phyloP scores from a whole-genome alignment of 345 rosid species.

The Euphorbia lathyris region DNA sequence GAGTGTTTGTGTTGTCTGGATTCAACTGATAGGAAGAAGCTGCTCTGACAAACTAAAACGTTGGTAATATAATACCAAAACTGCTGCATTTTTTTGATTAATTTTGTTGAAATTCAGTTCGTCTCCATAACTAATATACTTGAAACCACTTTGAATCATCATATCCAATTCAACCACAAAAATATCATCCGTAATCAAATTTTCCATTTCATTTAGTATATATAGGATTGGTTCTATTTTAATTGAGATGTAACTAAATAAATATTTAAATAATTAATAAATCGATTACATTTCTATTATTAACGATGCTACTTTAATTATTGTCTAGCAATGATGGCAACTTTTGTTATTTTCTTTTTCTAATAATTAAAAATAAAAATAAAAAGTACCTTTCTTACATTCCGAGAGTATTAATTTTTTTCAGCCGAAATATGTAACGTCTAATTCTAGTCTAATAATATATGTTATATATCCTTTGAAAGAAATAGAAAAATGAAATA shows the following conservation, averaged over 20 bases:
- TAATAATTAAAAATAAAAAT: no score
- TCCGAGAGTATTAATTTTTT: no score
- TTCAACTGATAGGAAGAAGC: slow-evolving; percentile 4
- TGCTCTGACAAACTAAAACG: neutral
- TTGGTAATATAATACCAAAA: neutral
- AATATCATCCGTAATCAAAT: neutral
- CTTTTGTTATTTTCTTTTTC: no score
- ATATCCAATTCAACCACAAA: neutral
- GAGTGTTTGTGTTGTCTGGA: slow-evolving; percentile 39
- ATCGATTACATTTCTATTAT: no score
- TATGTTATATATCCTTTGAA: no score
- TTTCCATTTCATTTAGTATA: neutral
- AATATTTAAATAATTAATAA: no score
- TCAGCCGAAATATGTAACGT: no score
- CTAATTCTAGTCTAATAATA: no score
- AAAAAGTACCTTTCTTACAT: no score
- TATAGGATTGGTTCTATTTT: neutral
- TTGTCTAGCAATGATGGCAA: no score
- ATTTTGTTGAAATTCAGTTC: neutral
- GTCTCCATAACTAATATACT: neutral
- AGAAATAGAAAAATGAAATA: no score
- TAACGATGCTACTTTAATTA: no score
- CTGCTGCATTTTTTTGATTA: neutral
- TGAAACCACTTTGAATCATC: neutral
- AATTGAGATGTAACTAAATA: neutral